Base-by-base conservation (phyloP, 345 rosid species). In the Eucalyptus sp. region DNA sequence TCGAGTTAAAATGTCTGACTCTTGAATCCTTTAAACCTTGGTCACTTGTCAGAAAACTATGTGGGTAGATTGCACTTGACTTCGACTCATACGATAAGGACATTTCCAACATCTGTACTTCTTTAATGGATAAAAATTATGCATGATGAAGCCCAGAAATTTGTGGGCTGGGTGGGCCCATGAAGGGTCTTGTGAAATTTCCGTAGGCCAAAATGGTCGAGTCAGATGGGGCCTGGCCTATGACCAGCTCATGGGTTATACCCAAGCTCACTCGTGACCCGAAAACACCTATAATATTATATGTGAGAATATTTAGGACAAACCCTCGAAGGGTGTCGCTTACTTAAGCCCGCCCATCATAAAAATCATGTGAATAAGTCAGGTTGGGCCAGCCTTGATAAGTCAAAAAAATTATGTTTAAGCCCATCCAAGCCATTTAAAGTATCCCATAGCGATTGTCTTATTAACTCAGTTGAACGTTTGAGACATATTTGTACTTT, bases 51-150 rank as follows among this genome's bases (percentile, higher is more conserved):
- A 37, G 46, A 33, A 18, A 71, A 9, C 81, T 3, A 18, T 18
- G 46, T 64, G 3, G 76, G 33, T n/a, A 64, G 0, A 14, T 0
- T 4, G 10, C 37, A n/a, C 1, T 64, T 64, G 41, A n/a, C 41
- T 64, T 64, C 41, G 1, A n/a, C 17, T 0, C 76, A 7, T 7
- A 15, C 41, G 37, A 7, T 7, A 15, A 64, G 76, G 76, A n/a
- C 41, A 15, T 64, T n/a, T 64, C 76, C 76, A 64, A n/a, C 6
- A n/a, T 64, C 3, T n/a, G 41, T n/a, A n/a, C 76, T 64, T 64
- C 18, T 20, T 64, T 64, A 2, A n/a, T n/a, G 37, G 76, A n/a
- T 7, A n/a, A n/a, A 0, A n/a, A 64, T 64, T 8, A 64, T 64
- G 76, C 76, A 64, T 14, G 76, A 64, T 64, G 37, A n/a, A 64